Evolutionary conservation across 2,329 filamentous ascomycete species (phyloP), one percentile per base, ranked within the genome.

Genomic region (Calonectria multiphialidica): DNA sequence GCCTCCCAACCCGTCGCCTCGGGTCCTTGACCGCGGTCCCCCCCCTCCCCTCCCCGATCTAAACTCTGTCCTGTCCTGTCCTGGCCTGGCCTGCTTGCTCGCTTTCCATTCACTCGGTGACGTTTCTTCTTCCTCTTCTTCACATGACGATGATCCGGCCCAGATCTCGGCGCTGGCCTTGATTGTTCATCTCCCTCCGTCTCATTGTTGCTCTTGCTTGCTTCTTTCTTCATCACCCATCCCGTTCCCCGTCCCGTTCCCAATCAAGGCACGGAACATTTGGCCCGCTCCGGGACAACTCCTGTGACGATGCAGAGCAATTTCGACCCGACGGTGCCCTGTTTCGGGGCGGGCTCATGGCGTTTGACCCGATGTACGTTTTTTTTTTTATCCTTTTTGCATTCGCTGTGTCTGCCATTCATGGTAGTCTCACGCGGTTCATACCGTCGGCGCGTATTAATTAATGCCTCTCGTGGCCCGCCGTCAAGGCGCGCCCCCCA

Each of bases 131-230:
- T 57, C 40, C 16, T 59, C 35, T 62, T 33, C 57, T 62, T 45
- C 57, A 62, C 57, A 62, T 62, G 57, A 62, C 45, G 57, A 62
- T 33, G 37, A 62, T 59, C 53, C 53, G 35, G 53, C 53, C 33
- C 33, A 37, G 4, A 47, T n/a, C 35, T 57, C 55, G 28, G 13
- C 53, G 18, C 45, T n/a, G 30, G 23, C 23, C 33, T 42, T n/a
- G 25, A 23, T 44, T 59, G 40, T 42, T 66, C 49, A 70, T 61
- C 57, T 49, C 45, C 47, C n/a, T 64, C 33, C 35, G 25, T 61
- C 45, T 30, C 33, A 28, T 21, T 40, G 42, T 62, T 21, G 35
- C 66, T 28, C 53, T 50, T 65, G 28, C 68, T 42, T 66, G 62
- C 44, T 15, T 69, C 49, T 25, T 44, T 53, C 30, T 47, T 25